Percentiles rank a stretch among this genome's conserved stretches.
Evolutionary conservation across 2,329 filamentous ascomycete species (phyloP).

Genomic region (Westerdykella sp.): DNA sequence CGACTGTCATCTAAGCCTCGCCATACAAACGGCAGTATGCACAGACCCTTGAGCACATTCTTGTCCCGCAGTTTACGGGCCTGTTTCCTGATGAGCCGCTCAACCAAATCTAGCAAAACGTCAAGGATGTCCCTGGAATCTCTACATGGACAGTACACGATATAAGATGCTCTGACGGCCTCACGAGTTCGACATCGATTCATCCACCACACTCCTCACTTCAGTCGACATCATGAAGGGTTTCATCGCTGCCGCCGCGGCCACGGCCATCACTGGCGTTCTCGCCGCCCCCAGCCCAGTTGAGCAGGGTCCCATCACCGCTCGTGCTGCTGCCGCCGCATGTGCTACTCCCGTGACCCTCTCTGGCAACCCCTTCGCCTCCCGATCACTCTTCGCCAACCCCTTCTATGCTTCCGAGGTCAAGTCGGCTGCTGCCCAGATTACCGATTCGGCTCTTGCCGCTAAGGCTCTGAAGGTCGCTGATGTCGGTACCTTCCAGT

Average conservation of each 20-base stretch:
- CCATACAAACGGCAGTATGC: constrained; percentile 19
- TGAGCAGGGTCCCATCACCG: constrained; percentile 30
- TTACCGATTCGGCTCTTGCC: constrained; percentile 44
- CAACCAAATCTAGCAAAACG: constrained; percentile 7
- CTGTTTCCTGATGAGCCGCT: constrained; percentile 30
- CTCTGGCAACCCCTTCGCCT: constrained; percentile 49
- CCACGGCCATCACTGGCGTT: constrained; percentile 31
- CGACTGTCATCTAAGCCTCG: constrained; percentile 29
- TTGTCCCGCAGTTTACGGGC: constrained; percentile 28
- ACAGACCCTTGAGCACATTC: constrained; percentile 24
- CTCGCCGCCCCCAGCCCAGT: constrained; percentile 29
- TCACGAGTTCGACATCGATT: constrained; percentile 15
- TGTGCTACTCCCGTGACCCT: constrained; percentile 34
- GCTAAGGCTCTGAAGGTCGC: constrained; percentile 46
- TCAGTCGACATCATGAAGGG: constrained; percentile 31
- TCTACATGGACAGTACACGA: constrained; percentile 4
- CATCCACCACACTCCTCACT: constrained; percentile 11
- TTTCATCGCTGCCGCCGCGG: constrained; percentile 28
- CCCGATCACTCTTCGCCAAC: constrained; percentile 48
- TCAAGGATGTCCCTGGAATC: constrained; percentile 3
- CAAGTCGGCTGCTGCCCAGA: constrained; percentile 54
- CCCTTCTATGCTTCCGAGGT: constrained; percentile 51
- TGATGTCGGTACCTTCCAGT: constrained; percentile 48
- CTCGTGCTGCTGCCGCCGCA: constrained; percentile 23
- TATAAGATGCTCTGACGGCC: constrained; percentile 26